A percentile compares a stretch with the other conserved stretches of the same genome.
Conservation (phyloP, 2,329 filamentous ascomycete genomes). For the Penicillium sp. region DNA sequence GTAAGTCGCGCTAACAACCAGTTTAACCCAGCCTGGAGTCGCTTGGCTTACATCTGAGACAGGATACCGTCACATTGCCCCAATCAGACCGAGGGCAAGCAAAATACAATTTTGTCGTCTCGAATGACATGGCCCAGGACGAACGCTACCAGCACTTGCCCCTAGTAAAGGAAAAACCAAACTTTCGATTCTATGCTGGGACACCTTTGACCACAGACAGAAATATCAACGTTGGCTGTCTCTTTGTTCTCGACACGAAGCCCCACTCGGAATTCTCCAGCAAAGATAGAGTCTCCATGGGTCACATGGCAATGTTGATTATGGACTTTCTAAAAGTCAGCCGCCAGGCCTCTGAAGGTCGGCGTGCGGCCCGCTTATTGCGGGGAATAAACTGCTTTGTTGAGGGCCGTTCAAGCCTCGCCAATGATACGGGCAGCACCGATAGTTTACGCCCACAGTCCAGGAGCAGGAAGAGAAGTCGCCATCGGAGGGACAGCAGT, state of each 20-base stretch:
- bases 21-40: neutral
- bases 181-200: constrained; percentile 53
- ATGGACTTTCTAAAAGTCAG: constrained; percentile 60
- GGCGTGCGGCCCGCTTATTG: constrained; percentile 56
- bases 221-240: constrained; percentile 33
- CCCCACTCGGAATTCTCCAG: constrained; percentile 49
- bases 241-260: constrained; percentile 59
- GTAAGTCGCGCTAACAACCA: constrained; percentile 18
- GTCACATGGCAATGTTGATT: constrained; percentile 56
- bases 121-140: constrained; percentile 42
- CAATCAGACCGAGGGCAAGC: constrained; percentile 16
- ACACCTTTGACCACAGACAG: constrained; percentile 55
- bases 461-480: neutral
- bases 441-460: neutral
- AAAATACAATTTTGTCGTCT: constrained; percentile 30
- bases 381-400: constrained; percentile 55
- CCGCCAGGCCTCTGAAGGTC: constrained; percentile 52
- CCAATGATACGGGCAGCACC: neutral
- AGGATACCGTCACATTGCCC: constrained; percentile 36
- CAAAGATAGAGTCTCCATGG: constrained; percentile 50
- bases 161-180: constrained; percentile 34
- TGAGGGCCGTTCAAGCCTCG: constrained; percentile 45
- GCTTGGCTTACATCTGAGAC: neutral
- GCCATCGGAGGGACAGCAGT: neutral
- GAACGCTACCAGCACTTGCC: constrained; percentile 38